Evolutionary conservation across 2,329 filamentous ascomycete genomes (phyloP), one percentile per base, ranked within the genome.

Genomic region (Fusarium tjaetaba): DNA sequence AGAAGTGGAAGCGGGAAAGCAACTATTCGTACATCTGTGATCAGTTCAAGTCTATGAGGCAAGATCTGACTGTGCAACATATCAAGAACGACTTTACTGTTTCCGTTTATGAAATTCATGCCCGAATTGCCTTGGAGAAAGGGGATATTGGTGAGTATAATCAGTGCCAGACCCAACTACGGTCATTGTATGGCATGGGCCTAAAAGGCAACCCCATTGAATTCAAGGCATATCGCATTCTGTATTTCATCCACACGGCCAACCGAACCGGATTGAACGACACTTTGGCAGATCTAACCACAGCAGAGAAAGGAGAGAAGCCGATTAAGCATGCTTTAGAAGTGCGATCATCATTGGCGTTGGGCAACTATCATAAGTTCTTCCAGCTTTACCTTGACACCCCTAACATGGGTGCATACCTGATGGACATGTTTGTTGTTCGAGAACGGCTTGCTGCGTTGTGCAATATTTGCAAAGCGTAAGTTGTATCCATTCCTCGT

Each of bases 71-170:
- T 43, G 96, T 99, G 62, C 96, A 99, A 84, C 96, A 94, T 80
- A 95, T 99, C 85, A 95, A 94, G 85, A 97, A 95, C 83, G 94
- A 97, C 60, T 98, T 99, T 81, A 98, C 96, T 32, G 95, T 98
- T 73, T 93, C 90, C 72, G 96, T 98, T 53, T 99, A 99, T 84
- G 96, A 99, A 85, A 97, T 96, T 71, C 96, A 99, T 85, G 96
- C 96, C 73, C 92, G 96, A 70, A 98, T 99, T 85, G 96, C 96
- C 76, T 88, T 99, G 84, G 96, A 99, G 85, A 98, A 97, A 89
- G 95, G 94, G 85, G 96, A 99, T 88, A 90, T 98, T 87, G 96
- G 96, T 99, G 96, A 99, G 96, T 99, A 99, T 96, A 99, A 99
- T 87, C 96, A 99, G 89, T 99, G 96, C 85, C 96, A 99, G 87